Base-by-base conservation (phyloP, 2,329 filamentous ascomycete genomes). In the Apiospora arundinis region DNA sequence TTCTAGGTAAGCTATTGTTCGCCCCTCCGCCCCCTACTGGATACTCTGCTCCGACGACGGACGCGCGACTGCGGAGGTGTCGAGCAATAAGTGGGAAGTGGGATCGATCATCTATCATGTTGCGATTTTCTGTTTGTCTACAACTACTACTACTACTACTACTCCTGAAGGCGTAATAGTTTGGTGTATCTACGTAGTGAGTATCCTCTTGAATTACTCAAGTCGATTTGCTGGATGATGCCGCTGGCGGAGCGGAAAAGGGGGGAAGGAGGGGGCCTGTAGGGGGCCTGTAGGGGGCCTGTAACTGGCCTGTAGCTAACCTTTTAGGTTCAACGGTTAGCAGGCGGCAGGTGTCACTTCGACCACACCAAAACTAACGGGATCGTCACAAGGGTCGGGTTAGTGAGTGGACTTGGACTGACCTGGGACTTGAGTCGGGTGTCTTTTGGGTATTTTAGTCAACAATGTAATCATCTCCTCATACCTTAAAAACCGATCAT, bases 331-430 rank as follows among this genome's bases (percentile, higher is more conserved):
- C 14, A 18, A 63, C 56, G 56, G 56, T 63, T 63, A 40, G 56
- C 28, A n/a, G 32, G 5, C 37, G 28, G 32, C 28, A 14, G n/a
- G 23, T 21, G 52, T 37, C 28, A 18, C 52, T 60, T 16, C 23
- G 23, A 32, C 49, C 25, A 49, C 48, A 23, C 48, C 48, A n/a
- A 21, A 28, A 60, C 28, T 32, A 60, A 60, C 28, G 52, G 52
- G 56, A 63, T 63, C 56, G 28, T 32, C 56, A 40, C 56, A 32
- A 63, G 56, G 56, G 56, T 63, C n/a, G 28, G 18, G n/a, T 56
- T 52, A 52, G n/a, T 14, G 46, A 60, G 52, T 60, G 52, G 52
- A 16, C 14, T 56, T 37, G 48, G 48, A 23, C 12, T 16, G 49
- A 4, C 18, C n/a, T n/a, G 5, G 49, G 49, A 56, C 49, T 56